These are phyloP conservation scores for Neurospora sp. DNA, from an alignment of 495 filamentous ascomycete genomes.

Conservation along the genomic window DNA sequence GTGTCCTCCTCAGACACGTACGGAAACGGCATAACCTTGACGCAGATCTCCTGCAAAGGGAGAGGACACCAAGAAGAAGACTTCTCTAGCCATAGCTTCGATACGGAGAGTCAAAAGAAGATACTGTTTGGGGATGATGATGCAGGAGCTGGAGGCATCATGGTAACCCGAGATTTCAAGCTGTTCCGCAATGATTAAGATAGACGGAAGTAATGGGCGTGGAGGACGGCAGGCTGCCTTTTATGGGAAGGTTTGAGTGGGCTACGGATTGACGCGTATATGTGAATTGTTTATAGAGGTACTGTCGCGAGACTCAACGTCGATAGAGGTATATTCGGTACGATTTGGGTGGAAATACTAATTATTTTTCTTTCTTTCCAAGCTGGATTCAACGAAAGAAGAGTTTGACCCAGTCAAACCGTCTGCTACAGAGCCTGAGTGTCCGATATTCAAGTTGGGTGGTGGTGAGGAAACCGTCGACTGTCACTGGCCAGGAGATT, in stretches of 20 bases:
- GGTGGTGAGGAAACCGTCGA: no score
- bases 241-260: neutral
- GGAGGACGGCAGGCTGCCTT: neutral
- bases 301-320: neutral
- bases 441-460: no score
- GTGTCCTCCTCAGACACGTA: neutral
- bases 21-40: neutral
- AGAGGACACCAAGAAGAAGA: neutral
- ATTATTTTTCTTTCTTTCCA: neutral
- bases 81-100: neutral
- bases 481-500: no score
- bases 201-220: neutral
- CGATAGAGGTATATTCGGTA: neutral
- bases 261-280: neutral
- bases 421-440: neutral
- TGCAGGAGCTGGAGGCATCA: neutral
- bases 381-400: neutral
- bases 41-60: neutral
- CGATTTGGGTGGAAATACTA: neutral
- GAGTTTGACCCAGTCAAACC: neutral
- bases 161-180: neutral
- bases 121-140: neutral
- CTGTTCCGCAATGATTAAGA: neutral
- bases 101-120: neutral
- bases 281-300: neutral